Conservation (phyloP, 148 eudicot genomes). For the Persicaria tinctoria region DNA sequence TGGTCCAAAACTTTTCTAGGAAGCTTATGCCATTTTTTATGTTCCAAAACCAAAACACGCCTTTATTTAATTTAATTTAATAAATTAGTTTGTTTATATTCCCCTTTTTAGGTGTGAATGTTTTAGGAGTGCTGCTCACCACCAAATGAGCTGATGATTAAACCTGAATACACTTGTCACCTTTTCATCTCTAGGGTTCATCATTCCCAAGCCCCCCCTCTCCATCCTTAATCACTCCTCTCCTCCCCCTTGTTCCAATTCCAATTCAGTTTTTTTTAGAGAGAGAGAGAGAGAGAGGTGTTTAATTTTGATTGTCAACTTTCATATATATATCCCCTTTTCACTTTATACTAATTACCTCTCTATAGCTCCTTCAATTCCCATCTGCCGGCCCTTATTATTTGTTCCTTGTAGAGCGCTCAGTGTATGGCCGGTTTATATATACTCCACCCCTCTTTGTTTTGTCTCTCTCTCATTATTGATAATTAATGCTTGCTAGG, state of each 20-base stretch:
- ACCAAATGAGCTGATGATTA: constrained; percentile 51
- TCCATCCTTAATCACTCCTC: constrained; percentile 17
- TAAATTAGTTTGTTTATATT: background rate
- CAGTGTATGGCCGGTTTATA: background rate
- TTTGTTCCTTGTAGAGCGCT: too few species aligned
- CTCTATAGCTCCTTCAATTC: background rate
- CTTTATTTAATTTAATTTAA: background rate
- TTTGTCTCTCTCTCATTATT: constrained; percentile 16
- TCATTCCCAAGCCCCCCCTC: constrained; percentile 15
- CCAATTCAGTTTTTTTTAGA: background rate
- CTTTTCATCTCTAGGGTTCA: constrained; percentile 46
- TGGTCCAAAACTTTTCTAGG: too few species aligned
- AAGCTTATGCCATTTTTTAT: background rate
- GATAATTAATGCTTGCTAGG: background rate
- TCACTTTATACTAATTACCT: constrained; percentile 12
- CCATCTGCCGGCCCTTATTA: background rate
- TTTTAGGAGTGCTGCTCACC: constrained; percentile 25
- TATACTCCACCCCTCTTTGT: background rate
- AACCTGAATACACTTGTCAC: constrained; percentile 44
- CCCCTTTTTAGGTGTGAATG: constrained; percentile 10
- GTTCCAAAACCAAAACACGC: background rate
- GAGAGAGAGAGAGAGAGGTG: background rate
- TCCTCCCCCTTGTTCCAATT: background rate
- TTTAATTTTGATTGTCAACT: background rate
- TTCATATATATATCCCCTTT: background rate